A percentile compares a stretch with the other conserved stretches of the same genome.
Conservation (phyloP, 805 yeast species). For the Metschnikowia anglica region DNA sequence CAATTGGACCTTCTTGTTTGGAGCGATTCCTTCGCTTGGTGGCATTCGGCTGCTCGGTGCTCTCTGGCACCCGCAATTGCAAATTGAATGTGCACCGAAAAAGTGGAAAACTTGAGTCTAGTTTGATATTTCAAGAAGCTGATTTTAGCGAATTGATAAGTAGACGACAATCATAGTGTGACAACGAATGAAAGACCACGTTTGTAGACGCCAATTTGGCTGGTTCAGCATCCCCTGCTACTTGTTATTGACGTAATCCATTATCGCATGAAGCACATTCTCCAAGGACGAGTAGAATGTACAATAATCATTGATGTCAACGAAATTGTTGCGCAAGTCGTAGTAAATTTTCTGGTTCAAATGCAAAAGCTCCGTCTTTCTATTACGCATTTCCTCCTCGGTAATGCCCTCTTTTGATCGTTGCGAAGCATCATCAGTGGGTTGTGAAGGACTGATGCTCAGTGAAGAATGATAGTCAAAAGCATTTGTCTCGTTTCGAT, state of each 20-base stretch:
- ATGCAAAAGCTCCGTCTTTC: constrained; percentile 30
- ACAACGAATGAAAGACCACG: too few species aligned
- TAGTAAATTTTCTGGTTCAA: constrained; percentile 40
- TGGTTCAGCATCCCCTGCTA: constrained; percentile 14
- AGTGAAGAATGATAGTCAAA: constrained; percentile 6
- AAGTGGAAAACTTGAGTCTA: too few species aligned
- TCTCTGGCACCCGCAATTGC: too few species aligned
- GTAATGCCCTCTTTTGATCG: neutral
- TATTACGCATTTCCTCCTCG: neutral
- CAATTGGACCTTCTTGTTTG: too few species aligned
- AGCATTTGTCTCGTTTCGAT: constrained; percentile 8
- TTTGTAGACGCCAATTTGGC: constrained; percentile 10
- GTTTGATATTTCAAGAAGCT: too few species aligned
- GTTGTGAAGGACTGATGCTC: too few species aligned
- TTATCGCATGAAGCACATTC: constrained; percentile 38
- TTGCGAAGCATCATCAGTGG: too few species aligned
- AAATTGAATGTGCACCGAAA: too few species aligned
- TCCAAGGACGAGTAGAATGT: constrained; percentile 44
- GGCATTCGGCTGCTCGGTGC: too few species aligned
- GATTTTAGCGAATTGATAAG: too few species aligned
- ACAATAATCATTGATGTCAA: constrained; percentile 46
- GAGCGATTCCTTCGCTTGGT: too few species aligned
- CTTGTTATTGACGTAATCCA: constrained; percentile 34
- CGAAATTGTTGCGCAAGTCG: constrained; percentile 43
- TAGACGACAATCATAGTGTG: too few species aligned